These are phyloP conservation scores for Diplodia mutila DNA, from an alignment of 2,329 filamentous ascomycete genomes.

Conservation along the genomic window DNA sequence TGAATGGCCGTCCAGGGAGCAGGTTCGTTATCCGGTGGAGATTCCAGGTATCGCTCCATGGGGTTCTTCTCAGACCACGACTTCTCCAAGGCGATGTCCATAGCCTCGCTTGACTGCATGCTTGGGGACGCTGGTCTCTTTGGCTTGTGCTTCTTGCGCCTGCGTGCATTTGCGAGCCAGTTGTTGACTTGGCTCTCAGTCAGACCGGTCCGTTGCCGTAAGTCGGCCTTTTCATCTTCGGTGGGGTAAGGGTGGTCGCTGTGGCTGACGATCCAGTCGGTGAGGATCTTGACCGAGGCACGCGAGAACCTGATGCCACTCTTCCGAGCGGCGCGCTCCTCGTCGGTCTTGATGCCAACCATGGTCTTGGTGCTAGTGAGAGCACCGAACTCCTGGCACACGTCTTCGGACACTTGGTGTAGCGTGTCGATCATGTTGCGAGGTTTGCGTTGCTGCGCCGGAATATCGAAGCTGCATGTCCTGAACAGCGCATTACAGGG, in stretches of 20 bases:
- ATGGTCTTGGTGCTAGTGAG: slow-evolving; percentile 40
- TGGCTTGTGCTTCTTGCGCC: slow-evolving; percentile 75
- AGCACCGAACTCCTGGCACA: slow-evolving; percentile 36
- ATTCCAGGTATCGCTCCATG: slow-evolving; percentile 70
- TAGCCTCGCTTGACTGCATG: slow-evolving; percentile 60
- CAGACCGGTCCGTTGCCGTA: slow-evolving; percentile 78
- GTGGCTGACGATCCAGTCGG: slow-evolving; percentile 82
- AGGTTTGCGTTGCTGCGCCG: slow-evolving; percentile 35
- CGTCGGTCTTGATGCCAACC: slow-evolving; percentile 41
- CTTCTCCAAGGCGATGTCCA: slow-evolving; percentile 73
- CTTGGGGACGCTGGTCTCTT: slow-evolving; percentile 72
- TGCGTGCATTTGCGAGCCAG: slow-evolving; percentile 88
- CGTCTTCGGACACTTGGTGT: slow-evolving; percentile 51
- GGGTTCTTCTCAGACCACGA: slow-evolving; percentile 64
- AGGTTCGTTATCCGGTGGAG: slow-evolving; percentile 71
- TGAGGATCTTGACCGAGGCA: slow-evolving; percentile 77
- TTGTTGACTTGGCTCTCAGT: slow-evolving; percentile 85
- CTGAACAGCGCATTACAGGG: slow-evolving; percentile 54
- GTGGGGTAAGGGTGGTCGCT: slow-evolving; percentile 84
- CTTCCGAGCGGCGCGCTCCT: slow-evolving; percentile 54
- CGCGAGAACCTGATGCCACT: slow-evolving; percentile 77
- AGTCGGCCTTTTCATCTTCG: slow-evolving; percentile 80
- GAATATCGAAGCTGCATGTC: slow-evolving; percentile 52
- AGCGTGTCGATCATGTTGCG: slow-evolving; percentile 51
- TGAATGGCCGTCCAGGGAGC: slow-evolving; percentile 67